Evolutionary conservation across 164 flowering plant genomes (phyloP).

Genomic region (Vitis riparia): DNA sequence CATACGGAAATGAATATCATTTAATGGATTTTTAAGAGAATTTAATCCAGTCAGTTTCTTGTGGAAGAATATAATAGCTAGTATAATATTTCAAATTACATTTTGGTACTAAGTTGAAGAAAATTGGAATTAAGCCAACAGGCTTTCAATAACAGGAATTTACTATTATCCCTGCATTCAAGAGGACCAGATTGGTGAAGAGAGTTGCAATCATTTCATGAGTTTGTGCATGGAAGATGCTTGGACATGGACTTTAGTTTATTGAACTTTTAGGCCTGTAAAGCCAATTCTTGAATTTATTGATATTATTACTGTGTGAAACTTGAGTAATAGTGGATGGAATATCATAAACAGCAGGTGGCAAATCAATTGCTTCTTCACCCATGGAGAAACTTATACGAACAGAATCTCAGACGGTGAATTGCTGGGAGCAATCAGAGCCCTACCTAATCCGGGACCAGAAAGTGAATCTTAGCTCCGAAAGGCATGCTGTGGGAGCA

Average conservation of each 20-base stretch:
- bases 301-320: neutral
- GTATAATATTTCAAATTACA: neutral
- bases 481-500: conserved; percentile 28
- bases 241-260: neutral
- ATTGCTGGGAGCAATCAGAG: conserved; percentile 21
- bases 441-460: conserved; percentile 28
- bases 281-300: neutral
- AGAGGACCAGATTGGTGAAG: neutral
- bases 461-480: conserved; percentile 23
- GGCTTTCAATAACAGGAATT: neutral
- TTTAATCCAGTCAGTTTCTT: neutral
- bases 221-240: neutral
- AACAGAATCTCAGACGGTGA: conserved; percentile 28
- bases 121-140: neutral
- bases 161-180: neutral
- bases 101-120: neutral
- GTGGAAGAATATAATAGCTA: neutral
- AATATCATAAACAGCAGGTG: conserved; percentile 18
- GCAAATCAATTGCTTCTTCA: conserved; percentile 35
- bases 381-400: conserved; percentile 32
- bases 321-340: conserved; percentile 6
- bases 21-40: neutral
- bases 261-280: neutral
- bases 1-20: neutral
- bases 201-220: neutral